Evolutionary conservation across 208 protist species (phyloP), one percentile per base, ranked within the genome.

Genomic region (Wallacemonas rigidus): DNA sequence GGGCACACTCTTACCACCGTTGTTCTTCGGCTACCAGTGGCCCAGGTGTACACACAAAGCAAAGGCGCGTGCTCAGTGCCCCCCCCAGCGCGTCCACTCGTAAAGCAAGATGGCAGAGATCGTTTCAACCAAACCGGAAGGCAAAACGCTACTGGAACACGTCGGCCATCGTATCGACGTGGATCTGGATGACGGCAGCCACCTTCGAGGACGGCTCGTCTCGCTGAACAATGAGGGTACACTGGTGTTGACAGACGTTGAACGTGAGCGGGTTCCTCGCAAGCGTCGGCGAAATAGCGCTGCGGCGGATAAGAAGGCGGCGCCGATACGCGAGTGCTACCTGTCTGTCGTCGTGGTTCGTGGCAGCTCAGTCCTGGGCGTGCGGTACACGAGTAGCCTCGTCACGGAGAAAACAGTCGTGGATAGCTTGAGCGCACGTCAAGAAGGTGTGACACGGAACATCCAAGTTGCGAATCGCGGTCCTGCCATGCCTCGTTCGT

Each of bases 171-270:
- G 92, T 8, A 67, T 96, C 17, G 81, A 61, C 15, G 80, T 96
- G 15, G 79, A 83, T 35, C 63, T 94, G 12, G 89, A 94, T 69
- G 92, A 96, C 56, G 65, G 77, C 43, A 91, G 78, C 57, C 75
- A 77, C n/a, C 69, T 96, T 12, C 80, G 67, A 26, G 92, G 92
- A 35, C 83, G 89, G 7, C 83, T 96, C 17, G 82, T 94, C 36
- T 94, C 89, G 4, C 71, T 95, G 5, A 86, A 86, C 67, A 67
- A 62, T n/a, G 79, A 62, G 4, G 84, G 81, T 45, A 96, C 93
- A 50, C 55, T 94, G n/a, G 79, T 96, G 53, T 72, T 96, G 4
- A 91, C 89, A 3, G 88, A 93, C 40, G 81, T 79, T 26, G 89
- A 94, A 72, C 89, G 91, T 6, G 77, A 89, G 53, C 70, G 77